phyloP scores from a whole-genome alignment of 352 stramenopile species.

The Pythium aristosporum region DNA sequence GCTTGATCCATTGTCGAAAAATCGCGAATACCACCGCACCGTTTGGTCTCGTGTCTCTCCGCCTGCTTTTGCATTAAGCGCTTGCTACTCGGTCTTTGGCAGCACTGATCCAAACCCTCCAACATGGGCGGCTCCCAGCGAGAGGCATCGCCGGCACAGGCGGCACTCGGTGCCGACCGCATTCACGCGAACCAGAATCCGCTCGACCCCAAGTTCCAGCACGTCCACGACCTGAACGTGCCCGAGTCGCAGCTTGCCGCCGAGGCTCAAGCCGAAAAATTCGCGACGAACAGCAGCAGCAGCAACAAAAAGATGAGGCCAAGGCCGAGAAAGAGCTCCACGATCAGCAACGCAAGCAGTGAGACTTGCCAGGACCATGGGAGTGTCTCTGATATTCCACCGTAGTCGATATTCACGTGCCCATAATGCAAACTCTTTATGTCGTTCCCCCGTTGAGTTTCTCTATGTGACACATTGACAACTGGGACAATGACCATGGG shows the following conservation, averaged over 20 bases:
- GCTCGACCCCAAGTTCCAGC: constrained; percentile 1
- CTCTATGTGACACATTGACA: no score
- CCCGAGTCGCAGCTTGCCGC: constrained; percentile 15
- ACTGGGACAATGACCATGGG: background rate
- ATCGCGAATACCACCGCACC: background rate
- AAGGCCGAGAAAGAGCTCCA: constrained; percentile 2
- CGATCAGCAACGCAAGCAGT: background rate
- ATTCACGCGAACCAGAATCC: constrained; percentile 8
- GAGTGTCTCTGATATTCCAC: no score
- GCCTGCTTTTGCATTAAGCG: background rate
- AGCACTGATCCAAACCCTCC: background rate
- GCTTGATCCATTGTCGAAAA: no score
- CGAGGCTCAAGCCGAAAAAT: constrained; percentile 13
- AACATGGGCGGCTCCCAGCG: constrained; percentile 13
- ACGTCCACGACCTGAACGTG: constrained; percentile 6
- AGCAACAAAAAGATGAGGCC: background rate
- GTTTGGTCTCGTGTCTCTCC: background rate
- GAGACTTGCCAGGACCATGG: background rate
- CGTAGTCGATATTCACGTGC: no score
- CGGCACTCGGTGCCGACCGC: constrained; percentile 1
- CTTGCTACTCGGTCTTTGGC: background rate
- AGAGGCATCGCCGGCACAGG: background rate
- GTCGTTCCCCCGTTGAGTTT: no score
- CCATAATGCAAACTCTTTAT: no score
- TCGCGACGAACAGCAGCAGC: background rate